A percentile compares a stretch with the other conserved stretches of the same genome.
Conservation (phyloP, 1,284 basidiomycete species). For the Rhodotorula glutinis region DNA sequence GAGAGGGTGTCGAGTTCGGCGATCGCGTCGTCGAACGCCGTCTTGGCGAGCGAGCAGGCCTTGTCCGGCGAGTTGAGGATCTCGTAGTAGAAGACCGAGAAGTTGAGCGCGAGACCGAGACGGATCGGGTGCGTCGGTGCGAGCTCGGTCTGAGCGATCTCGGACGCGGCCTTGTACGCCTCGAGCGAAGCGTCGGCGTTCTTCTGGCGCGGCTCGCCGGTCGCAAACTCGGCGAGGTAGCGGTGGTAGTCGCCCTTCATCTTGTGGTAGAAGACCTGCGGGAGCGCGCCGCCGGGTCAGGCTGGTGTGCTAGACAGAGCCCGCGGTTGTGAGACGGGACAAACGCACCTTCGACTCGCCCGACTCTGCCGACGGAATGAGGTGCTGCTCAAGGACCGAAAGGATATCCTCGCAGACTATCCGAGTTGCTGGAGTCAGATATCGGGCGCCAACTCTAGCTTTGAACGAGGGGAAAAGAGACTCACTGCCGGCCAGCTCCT, state of each 20-base stretch:
- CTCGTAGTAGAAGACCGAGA: constrained; percentile 56
- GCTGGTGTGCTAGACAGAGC: too few species aligned
- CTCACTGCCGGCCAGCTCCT: constrained; percentile 42
- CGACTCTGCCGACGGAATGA: constrained; percentile 47
- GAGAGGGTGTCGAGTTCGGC: constrained; percentile 54
- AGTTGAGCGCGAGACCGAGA: constrained; percentile 54
- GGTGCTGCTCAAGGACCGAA: constrained; percentile 46
- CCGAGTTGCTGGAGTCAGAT: background rate
- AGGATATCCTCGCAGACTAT: constrained; percentile 47
- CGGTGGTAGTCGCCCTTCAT: constrained; percentile 56
- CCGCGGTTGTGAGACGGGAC: background rate
- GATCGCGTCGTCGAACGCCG: constrained; percentile 55
- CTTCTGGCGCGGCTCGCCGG: constrained; percentile 45
- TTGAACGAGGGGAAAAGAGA: background rate
- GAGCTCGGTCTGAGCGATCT: constrained; percentile 51
- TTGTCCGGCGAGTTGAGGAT: constrained; percentile 54
- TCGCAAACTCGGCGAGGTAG: constrained; percentile 55
- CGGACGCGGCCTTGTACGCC: constrained; percentile 53
- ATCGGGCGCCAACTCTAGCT: background rate
- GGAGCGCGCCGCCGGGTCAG: background rate
- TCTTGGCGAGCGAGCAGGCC: constrained; percentile 51
- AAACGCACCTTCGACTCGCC: constrained; percentile 44
- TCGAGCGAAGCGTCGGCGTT: constrained; percentile 48
- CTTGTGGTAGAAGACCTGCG: constrained; percentile 48
- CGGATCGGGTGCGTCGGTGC: constrained; percentile 52